phyloP scores from a whole-genome alignment of 1,284 basidiomycete species.

The Tilletia caries region DNA sequence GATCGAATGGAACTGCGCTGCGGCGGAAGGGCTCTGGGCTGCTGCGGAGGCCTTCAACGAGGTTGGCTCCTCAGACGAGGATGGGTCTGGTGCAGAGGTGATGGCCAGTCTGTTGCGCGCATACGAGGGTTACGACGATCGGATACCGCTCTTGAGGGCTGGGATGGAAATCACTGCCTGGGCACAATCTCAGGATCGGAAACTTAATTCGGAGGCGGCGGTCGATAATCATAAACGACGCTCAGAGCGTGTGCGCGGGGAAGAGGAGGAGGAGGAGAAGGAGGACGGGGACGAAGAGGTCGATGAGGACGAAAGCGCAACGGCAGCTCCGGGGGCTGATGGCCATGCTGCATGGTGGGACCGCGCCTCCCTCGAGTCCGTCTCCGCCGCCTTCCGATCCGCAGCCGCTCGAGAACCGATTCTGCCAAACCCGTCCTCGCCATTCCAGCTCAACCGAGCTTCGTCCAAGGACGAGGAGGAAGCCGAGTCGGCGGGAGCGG shows the following conservation, averaged over 20 bases:
- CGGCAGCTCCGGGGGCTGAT: not conserved
- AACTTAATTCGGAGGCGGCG: not conserved
- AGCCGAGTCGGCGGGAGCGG: not conserved
- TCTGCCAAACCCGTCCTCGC: constrained; percentile 23
- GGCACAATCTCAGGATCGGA: constrained; percentile 10
- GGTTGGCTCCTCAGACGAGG: not conserved
- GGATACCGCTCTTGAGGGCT: constrained; percentile 28
- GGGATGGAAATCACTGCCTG: constrained; percentile 27
- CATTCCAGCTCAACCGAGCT: constrained; percentile 7
- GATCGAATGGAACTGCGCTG: constrained; percentile 37
- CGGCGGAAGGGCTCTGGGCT: constrained; percentile 47
- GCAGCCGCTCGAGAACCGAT: constrained; percentile 21
- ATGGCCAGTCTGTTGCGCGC: constrained; percentile 3
- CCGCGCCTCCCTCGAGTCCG: constrained; percentile 21
- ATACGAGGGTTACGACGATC: constrained; percentile 32
- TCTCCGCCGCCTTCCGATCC: constrained; percentile 23
- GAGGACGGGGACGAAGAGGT: constrained; percentile 9
- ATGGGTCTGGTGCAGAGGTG: not conserved
- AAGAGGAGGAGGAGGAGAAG: constrained; percentile 4
- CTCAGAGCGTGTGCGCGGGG: not conserved
- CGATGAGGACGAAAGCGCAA: constrained; percentile 8
- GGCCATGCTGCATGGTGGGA: not conserved
- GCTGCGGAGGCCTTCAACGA: constrained; percentile 33
- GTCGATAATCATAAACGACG: constrained; percentile 16
- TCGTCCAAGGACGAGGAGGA: not conserved